Conservation (phyloP, 192 early-diverging fungal genomes). For the Phlyctochytrium bullatum region DNA sequence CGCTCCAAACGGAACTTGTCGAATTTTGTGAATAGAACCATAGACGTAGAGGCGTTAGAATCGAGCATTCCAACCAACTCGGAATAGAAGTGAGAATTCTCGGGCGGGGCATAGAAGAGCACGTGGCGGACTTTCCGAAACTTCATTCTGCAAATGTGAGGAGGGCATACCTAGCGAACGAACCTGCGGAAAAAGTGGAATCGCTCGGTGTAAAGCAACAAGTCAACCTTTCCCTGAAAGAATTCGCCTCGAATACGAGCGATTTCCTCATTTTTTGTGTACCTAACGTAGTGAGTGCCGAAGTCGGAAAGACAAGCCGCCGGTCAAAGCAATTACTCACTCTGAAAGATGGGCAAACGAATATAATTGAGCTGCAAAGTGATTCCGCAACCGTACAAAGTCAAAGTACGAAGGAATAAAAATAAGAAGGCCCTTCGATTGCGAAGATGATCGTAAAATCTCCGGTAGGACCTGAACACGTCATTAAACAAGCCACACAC, state of each 20-base stretch:
- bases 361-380: conserved; percentile 71
- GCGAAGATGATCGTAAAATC: conserved; percentile 40
- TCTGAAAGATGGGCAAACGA: conserved; percentile 82
- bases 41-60: conserved; percentile 38
- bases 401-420: conserved; percentile 96
- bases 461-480: conserved; percentile 56
- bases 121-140: conserved; percentile 83
- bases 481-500: conserved; percentile 2
- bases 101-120: conserved; percentile 88
- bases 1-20: conserved; percentile 87
- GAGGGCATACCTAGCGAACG: no score
- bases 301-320: conserved; percentile 14
- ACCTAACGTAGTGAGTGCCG: conserved; percentile 50
- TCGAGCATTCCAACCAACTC: conserved; percentile 83
- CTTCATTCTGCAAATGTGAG: conserved; percentile 52
- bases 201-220: conserved; percentile 90
- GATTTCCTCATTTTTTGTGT: conserved; percentile 76
- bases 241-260: conserved; percentile 74
- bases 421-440: conserved; percentile 53
- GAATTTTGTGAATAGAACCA: conserved; percentile 56
- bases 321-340: no score
- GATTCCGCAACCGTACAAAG: conserved; percentile 90
- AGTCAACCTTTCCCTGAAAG: conserved; percentile 72
- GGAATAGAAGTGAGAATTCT: conserved; percentile 80
- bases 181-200: conserved; percentile 91